Percentiles rank a stretch among this genome's conserved stretches.
phyloP scores from a whole-genome alignment of 352 stramenopile genomes.

The Pythium oligandrum region DNA sequence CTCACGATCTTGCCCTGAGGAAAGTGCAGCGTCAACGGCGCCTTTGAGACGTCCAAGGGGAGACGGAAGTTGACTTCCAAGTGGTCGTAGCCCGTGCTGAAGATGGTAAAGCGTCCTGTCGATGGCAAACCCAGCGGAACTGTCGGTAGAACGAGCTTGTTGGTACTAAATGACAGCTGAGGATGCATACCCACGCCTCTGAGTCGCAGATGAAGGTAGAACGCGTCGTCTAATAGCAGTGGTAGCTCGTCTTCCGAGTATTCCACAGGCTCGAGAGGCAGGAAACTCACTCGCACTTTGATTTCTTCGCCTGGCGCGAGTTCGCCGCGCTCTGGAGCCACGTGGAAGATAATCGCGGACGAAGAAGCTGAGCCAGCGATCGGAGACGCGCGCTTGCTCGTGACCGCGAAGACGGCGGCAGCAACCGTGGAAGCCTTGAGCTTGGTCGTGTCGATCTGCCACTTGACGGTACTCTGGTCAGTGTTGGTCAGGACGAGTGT shows the following conservation, averaged over 20 bases:
- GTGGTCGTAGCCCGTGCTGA: slow-evolving; percentile 89
- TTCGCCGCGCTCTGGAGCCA: slow-evolving; percentile 76
- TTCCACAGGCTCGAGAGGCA: slow-evolving; percentile 67
- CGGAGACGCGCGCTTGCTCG: slow-evolving; percentile 13
- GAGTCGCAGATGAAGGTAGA: slow-evolving; percentile 82
- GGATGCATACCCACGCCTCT: slow-evolving; percentile 87
- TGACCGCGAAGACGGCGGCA: slow-evolving; percentile 3
- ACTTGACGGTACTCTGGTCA: slow-evolving; percentile 46
- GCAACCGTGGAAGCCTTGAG: slow-evolving; percentile 19
- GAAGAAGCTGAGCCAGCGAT: slow-evolving; percentile 25
- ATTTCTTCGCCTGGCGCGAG: slow-evolving; percentile 73
- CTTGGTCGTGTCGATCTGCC: slow-evolving; percentile 70
- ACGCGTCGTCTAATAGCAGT: slow-evolving; percentile 56
- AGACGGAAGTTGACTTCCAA: slow-evolving; percentile 85
- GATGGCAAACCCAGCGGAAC: slow-evolving; percentile 85
- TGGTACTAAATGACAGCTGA: slow-evolving; percentile 87
- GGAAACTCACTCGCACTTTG: slow-evolving; percentile 83
- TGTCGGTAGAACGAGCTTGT: slow-evolving; percentile 81
- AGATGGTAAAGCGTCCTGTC: slow-evolving; percentile 60
- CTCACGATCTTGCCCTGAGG: slow-evolving; percentile 86
- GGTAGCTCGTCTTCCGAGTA: slow-evolving; percentile 77
- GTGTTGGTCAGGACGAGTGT: slow-evolving; percentile 76
- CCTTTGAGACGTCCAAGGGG: slow-evolving; percentile 65
- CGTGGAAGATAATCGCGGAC: slow-evolving; percentile 63
- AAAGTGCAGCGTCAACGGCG: slow-evolving; percentile 85